Base-by-base conservation (phyloP, 2,329 filamentous ascomycete genomes). In the Tolypocladium capitatum region DNA sequence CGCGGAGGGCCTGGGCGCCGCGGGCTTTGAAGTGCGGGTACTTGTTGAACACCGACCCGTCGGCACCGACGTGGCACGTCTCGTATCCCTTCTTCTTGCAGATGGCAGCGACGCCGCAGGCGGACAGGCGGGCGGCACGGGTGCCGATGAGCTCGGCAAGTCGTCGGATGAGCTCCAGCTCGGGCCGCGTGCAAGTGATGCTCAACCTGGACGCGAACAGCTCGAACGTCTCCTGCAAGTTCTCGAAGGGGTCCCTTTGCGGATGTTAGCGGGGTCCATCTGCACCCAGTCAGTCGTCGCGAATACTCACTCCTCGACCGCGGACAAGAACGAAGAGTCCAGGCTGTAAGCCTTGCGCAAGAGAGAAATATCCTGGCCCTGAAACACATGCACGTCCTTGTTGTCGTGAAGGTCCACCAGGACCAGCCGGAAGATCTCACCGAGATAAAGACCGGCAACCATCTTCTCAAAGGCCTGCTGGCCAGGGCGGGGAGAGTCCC, bases 391-490 rank as follows among this genome's bases (percentile, higher is more conserved):
- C 41, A 79, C 71, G 53, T 83, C 76, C 57, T 80, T 78, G 64
- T 81, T 86, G 58, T 94, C 85, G 64, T 95, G 81, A 43, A 96
- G 72, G 59, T 95, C 90, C 18, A 94, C 73, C 48, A 96, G 70
- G 48, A 91, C 81, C 44, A 95, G 76, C 49, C 91, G 86, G 78
- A 95, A 94, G 60, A 97, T 85, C 68, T 97, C 91, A 55, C 91
- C 91, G 2, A 96, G 78, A 64, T 96, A 97, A 44, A 96, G 75
- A 53, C 91, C 91, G 2, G 91, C 89, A 62, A 94, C 90, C 86
- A 96, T 96, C 73, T 97, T 96, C 71, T 97, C 91, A 56, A 96
- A 96, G 1, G 87, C 83, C 69, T 97, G 91, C 68, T 96, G 89
- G 45, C 89, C 90, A 4, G 91, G 91, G 27, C 90, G 84, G 33